phyloP scores from a whole-genome alignment of 805 yeast species.

The Scheffersomyces amazonensis region DNA sequence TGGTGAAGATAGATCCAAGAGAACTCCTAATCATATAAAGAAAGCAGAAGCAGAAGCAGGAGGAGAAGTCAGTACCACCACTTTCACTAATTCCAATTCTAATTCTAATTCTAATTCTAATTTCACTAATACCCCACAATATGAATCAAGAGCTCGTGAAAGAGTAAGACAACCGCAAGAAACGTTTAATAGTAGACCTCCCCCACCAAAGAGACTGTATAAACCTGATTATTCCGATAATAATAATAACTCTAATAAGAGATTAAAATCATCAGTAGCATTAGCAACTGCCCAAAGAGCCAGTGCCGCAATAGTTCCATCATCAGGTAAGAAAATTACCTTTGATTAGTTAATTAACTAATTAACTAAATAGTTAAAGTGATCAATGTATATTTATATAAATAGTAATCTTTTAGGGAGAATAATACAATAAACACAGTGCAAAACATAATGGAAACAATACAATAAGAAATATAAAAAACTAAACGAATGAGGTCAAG shows the following conservation, averaged over 20 bases:
- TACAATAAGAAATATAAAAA: no score
- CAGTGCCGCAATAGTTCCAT: conserved; percentile 82
- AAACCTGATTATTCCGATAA: conserved; percentile 6
- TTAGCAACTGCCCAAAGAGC: conserved; percentile 87
- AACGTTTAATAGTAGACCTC: no score
- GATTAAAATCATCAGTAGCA: conserved; percentile 78
- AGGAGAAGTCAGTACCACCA: conserved; percentile 3
- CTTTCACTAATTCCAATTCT: conserved; percentile 1
- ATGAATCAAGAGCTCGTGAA: conserved; percentile 1
- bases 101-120: conserved; percentile 2
- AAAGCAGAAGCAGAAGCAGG: conserved; percentile 15
- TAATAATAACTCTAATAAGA: conserved; percentile 34
- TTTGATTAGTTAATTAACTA: conserved; percentile 53
- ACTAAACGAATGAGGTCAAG: no score
- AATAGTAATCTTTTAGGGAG: neutral
- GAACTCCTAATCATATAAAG: conserved; percentile 46
- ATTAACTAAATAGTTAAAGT: no score
- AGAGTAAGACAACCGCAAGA: conserved; percentile 8
- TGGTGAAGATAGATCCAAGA: conserved; percentile 92
- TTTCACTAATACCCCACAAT: conserved; percentile 9
- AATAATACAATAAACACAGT: neutral
- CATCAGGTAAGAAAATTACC: conserved; percentile 82
- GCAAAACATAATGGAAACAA: no score
- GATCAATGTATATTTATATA: no score
- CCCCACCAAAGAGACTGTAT: conserved; percentile 4